These are phyloP conservation scores for Spizellomyces sp. DNA, from an alignment of 192 early-diverging fungal species.

Conservation along the genomic window DNA sequence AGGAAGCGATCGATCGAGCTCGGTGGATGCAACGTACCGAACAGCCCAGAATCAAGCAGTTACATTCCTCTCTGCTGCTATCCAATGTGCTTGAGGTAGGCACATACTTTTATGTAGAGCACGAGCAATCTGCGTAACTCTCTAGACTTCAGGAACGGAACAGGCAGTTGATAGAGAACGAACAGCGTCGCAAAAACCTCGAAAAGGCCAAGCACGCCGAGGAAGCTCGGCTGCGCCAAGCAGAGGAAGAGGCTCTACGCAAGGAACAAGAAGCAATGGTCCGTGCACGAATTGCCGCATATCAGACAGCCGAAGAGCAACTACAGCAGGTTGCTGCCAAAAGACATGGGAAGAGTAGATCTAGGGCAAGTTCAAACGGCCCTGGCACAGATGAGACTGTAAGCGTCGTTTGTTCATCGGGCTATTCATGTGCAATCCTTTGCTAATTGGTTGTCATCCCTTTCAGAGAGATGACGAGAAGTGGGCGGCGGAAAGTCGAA, in stretches of 20 bases:
- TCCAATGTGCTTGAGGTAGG: conserved; percentile 50
- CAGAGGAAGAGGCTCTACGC: conserved; percentile 15
- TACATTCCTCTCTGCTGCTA: conserved; percentile 41
- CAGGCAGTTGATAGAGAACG: conserved; percentile 31
- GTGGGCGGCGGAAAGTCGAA: background rate
- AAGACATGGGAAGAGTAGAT: too few relatives aligned
- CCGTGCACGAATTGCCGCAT: conserved; percentile 18
- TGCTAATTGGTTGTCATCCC: background rate
- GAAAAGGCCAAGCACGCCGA: conserved; percentile 2
- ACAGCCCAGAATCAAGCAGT: conserved; percentile 33
- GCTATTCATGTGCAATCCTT: background rate
- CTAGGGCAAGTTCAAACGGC: too few relatives aligned
- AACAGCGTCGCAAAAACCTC: conserved; percentile 4
- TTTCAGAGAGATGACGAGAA: background rate
- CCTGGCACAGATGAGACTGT: conserved; percentile 5
- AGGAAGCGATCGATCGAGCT: conserved; percentile 45
- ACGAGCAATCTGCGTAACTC: background rate
- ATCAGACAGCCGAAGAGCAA: conserved; percentile 15
- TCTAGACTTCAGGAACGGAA: conserved; percentile 44
- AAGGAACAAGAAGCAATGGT: background rate
- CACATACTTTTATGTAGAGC: background rate
- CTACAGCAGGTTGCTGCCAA: background rate
- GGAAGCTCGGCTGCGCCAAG: background rate
- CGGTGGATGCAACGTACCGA: conserved; percentile 39
- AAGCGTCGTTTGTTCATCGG: conserved; percentile 1